A percentile compares a stretch with the other conserved stretches of the same genome.
Evolutionary conservation across 495 filamentous ascomycete species (phyloP).

Genomic region (Talaromyces stipitatus): DNA sequence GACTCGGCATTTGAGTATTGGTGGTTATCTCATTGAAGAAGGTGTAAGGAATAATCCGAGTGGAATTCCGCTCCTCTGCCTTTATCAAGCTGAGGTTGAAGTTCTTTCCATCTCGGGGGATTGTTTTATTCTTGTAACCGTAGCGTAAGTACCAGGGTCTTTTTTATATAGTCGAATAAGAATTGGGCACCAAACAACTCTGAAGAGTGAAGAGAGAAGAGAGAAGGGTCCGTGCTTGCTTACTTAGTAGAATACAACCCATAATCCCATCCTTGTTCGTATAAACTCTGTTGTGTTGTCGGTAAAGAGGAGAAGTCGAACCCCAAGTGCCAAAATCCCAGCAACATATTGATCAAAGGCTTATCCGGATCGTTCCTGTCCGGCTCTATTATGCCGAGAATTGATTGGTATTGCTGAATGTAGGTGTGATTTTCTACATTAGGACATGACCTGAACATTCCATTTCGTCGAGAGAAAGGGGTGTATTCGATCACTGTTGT

Average conservation of each 20-base stretch:
- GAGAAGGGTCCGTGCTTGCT: neutral
- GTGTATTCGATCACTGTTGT: conserved; percentile 8
- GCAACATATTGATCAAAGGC: conserved; percentile 7
- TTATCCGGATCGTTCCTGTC: conserved; percentile 3
- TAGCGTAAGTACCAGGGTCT: neutral
- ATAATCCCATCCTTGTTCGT: neutral
- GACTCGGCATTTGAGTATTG: too few relatives aligned
- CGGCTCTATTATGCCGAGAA: conserved; percentile 10
- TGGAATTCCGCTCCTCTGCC: neutral
- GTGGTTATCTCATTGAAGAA: neutral
- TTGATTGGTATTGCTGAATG: neutral
- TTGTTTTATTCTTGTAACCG: too few relatives aligned
- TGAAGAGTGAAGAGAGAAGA: neutral
- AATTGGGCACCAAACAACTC: neutral
- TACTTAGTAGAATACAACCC: neutral
- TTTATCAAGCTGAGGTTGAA: neutral
- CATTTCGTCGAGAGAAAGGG: conserved; percentile 1
- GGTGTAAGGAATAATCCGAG: neutral
- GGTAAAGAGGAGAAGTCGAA: conserved; percentile 3
- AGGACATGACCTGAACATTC: neutral
- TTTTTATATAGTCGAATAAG: neutral
- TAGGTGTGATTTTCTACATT: neutral
- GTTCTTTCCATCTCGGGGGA: neutral
- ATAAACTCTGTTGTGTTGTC: neutral
- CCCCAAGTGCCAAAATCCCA: conserved; percentile 7